Percentiles rank a stretch among this genome's conserved stretches.
Conservation (phyloP, 192 early-diverging fungal species). For the Backusella tuberculispora region DNA sequence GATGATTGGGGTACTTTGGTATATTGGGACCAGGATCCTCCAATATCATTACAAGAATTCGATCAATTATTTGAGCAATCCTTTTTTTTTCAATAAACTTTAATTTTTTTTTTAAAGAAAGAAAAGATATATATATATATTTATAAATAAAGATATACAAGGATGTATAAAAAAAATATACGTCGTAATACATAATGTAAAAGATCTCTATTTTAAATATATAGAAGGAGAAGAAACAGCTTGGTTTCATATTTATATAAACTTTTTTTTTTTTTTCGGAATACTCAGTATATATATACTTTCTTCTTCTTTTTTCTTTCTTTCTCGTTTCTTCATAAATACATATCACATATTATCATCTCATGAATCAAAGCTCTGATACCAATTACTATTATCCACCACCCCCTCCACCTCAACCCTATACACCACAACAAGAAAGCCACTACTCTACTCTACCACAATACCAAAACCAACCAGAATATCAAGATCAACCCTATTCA, state of each 20-base stretch:
- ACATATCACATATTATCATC: no score
- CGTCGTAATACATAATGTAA: neutral
- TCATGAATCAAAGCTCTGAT: neutral
- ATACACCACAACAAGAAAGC: neutral
- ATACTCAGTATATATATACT: neutral
- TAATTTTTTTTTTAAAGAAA: no score
- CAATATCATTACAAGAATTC: neutral
- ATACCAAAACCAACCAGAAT: neutral
- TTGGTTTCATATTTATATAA: slow-evolving; percentile 2
- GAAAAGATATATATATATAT: no score
- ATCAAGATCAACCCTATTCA: neutral
- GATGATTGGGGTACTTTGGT: neutral
- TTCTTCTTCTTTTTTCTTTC: neutral
- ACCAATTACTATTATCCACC: neutral
- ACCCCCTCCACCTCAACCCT: slow-evolving; percentile 10
- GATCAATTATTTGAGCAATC: slow-evolving; percentile 6
- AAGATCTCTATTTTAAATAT: neutral
- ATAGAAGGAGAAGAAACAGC: neutral
- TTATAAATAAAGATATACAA: no score
- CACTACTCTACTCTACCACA: neutral
- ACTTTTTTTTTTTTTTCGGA: neutral
- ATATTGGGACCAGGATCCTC: slow-evolving; percentile 11
- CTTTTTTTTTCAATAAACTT: no score
- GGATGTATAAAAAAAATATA: neutral
- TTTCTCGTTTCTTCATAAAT: neutral